Percentiles rank a stretch among this genome's conserved stretches.
Conservation (phyloP, 225 moss, liverwort and hornwort genomes). For the Physcomitrium patens region DNA sequence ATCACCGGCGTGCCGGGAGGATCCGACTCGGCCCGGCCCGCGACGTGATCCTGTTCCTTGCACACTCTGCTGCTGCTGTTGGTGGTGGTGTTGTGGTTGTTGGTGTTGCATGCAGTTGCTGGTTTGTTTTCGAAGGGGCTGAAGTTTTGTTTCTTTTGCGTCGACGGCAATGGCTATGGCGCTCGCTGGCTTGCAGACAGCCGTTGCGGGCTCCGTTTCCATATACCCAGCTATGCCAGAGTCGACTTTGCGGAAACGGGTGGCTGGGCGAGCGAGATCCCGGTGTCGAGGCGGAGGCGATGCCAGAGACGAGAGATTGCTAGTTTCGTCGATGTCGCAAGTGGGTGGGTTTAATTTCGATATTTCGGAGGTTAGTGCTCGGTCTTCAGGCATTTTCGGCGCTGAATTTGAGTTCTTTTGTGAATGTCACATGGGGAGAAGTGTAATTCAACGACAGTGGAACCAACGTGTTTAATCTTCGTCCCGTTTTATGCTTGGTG, state of each 20-base stretch:
- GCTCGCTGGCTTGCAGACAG: neutral
- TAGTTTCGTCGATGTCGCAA: neutral
- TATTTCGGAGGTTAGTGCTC: neutral
- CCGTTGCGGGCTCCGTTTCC: neutral
- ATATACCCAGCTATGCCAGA: neutral
- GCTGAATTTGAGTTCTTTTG: neutral
- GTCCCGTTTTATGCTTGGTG: neutral
- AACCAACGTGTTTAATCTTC: neutral
- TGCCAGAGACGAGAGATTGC: neutral
- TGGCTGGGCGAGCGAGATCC: neutral
- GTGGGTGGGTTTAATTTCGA: neutral
- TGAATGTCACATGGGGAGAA: no score
- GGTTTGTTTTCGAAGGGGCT: no score
- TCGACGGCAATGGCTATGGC: slow-evolving; percentile 31
- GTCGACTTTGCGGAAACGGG: neutral
- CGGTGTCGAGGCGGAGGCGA: neutral
- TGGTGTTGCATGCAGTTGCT: no score
- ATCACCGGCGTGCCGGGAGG: no score
- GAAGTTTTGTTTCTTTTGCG: slow-evolving; percentile 1
- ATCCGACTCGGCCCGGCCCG: no score
- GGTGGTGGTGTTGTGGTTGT: no score
- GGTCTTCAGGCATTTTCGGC: neutral
- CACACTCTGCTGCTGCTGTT: no score
- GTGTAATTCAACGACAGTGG: neutral
- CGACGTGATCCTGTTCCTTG: no score